Evolutionary conservation across 2,329 filamentous ascomycete genomes (phyloP).

Genomic region (Hypoxylon sp.): DNA sequence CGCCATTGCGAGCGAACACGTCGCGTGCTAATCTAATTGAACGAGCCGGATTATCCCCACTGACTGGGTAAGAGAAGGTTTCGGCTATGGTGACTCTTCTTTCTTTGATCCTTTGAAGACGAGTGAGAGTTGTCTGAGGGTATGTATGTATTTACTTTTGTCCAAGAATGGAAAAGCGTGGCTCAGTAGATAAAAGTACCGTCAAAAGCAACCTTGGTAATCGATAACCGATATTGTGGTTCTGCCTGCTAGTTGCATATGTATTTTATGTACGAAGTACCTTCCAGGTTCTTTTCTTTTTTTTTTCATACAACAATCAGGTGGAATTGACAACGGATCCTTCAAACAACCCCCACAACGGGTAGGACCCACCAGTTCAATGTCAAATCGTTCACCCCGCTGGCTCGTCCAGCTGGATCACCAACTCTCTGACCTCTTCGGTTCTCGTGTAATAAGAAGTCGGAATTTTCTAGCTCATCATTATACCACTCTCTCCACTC

Average conservation of each 20-base stretch:
- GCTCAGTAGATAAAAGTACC: not conserved
- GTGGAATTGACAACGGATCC: not conserved
- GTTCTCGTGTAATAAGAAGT: conserved; percentile 5
- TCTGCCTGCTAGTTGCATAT: not conserved
- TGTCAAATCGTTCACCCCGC: conserved; percentile 26
- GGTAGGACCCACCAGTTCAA: not conserved
- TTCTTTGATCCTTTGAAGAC: not conserved
- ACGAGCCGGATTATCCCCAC: not conserved
- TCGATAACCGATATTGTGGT: conserved; percentile 8
- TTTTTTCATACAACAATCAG: not conserved
- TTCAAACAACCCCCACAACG: conserved; percentile 17
- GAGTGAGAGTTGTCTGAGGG: not conserved
- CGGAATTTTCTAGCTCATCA: not conserved
- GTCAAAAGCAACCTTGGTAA: too few relatives aligned
- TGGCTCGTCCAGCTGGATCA: conserved; percentile 9
- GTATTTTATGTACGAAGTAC: not conserved
- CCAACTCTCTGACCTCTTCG: conserved; percentile 7
- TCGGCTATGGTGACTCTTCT: not conserved
- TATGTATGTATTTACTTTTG: conserved; percentile 58
- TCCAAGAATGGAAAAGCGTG: conserved; percentile 49
- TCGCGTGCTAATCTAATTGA: conserved; percentile 3
- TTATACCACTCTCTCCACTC: not conserved
- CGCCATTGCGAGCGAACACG: conserved; percentile 39
- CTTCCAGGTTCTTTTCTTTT: not conserved
- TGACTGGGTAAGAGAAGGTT: not conserved